These are phyloP conservation scores for Lentinus brumalis DNA, from an alignment of 768 basidiomycete genomes.

Conservation along the genomic window DNA sequence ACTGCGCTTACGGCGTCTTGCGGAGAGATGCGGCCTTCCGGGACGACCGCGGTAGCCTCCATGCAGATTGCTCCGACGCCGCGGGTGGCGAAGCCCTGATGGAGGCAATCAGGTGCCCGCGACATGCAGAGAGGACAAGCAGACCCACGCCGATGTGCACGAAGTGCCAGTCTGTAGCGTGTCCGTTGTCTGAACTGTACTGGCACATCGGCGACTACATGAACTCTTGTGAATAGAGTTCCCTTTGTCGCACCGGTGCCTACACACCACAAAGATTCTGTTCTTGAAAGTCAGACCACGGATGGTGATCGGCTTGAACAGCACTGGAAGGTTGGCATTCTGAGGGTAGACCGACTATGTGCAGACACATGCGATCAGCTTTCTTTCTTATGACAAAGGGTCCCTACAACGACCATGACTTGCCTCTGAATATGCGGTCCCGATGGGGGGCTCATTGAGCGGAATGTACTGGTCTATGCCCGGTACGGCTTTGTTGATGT, in stretches of 20 bases:
- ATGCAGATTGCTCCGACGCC: conserved; percentile 71
- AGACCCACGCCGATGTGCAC: conserved; percentile 67
- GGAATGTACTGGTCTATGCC: conserved; percentile 59
- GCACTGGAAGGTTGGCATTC: conserved; percentile 51
- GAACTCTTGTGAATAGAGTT: neutral
- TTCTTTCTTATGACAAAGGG: neutral
- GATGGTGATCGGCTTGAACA: conserved; percentile 71
- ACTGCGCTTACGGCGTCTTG: conserved; percentile 58
- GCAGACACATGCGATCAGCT: neutral
- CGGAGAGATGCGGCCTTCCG: conserved; percentile 77
- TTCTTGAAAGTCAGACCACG: conserved; percentile 70
- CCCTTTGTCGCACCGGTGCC: neutral
- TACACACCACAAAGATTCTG: conserved; percentile 64
- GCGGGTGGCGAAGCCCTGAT: conserved; percentile 63
- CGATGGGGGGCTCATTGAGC: conserved; percentile 59
- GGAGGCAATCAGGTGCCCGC: neutral
- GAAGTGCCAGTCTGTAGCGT: conserved; percentile 82
- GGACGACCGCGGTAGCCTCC: conserved; percentile 74
- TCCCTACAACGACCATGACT: conserved; percentile 25
- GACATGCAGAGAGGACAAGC: neutral
- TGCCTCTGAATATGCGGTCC: conserved; percentile 38
- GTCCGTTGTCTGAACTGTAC: conserved; percentile 74
- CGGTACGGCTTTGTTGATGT: conserved; percentile 51
- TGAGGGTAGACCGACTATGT: conserved; percentile 38
- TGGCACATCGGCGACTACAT: conserved; percentile 78